Evolutionary conservation across 2,329 filamentous ascomycete species (phyloP).

Genomic region (Torrubiella hemipterigena): DNA sequence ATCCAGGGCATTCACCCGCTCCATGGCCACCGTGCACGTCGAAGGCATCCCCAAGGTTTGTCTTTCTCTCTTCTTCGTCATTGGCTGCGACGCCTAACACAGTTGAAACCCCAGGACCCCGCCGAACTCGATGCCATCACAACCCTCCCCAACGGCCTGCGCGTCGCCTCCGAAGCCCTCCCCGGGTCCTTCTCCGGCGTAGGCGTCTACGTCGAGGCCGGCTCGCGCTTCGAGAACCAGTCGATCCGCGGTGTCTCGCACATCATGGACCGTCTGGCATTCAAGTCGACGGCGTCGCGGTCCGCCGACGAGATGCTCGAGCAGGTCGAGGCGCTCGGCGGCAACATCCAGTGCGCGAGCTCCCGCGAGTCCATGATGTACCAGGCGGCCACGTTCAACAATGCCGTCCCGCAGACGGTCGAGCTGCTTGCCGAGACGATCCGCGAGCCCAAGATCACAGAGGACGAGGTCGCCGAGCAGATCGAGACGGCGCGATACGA

Average conservation of each 20-base stretch:
- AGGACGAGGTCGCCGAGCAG: slow-evolving; percentile 77
- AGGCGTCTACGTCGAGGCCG: slow-evolving; percentile 90
- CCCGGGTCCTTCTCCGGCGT: slow-evolving; percentile 92
- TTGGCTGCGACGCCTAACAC: too few species aligned
- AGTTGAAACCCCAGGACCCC: slow-evolving; percentile 56
- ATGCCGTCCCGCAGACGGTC: slow-evolving; percentile 70
- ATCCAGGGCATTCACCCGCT: too few species aligned
- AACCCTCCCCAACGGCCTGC: slow-evolving; percentile 80
- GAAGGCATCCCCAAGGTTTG: slow-evolving; percentile 23
- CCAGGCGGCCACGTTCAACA: slow-evolving; percentile 95
- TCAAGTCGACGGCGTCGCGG: slow-evolving; percentile 70
- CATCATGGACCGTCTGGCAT: slow-evolving; percentile 89
- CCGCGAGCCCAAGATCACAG: slow-evolving; percentile 70
- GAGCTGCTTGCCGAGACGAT: slow-evolving; percentile 88
- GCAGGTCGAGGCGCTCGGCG: slow-evolving; percentile 74
- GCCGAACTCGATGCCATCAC: slow-evolving; percentile 81
- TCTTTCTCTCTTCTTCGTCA: too few species aligned
- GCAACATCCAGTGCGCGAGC: slow-evolving; percentile 94
- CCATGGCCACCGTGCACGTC: slow-evolving; percentile 20
- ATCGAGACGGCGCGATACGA: slow-evolving; percentile 89
- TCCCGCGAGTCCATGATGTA: slow-evolving; percentile 97
- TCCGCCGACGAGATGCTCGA: slow-evolving; percentile 79
- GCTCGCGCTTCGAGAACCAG: slow-evolving; percentile 84
- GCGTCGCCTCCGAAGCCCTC: slow-evolving; percentile 87
- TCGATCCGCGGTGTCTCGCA: slow-evolving; percentile 83